Percentiles rank a stretch among this genome's conserved stretches.
Conservation (phyloP, 352 stramenopile species). For the Stephanocyclus meneghinianus region DNA sequence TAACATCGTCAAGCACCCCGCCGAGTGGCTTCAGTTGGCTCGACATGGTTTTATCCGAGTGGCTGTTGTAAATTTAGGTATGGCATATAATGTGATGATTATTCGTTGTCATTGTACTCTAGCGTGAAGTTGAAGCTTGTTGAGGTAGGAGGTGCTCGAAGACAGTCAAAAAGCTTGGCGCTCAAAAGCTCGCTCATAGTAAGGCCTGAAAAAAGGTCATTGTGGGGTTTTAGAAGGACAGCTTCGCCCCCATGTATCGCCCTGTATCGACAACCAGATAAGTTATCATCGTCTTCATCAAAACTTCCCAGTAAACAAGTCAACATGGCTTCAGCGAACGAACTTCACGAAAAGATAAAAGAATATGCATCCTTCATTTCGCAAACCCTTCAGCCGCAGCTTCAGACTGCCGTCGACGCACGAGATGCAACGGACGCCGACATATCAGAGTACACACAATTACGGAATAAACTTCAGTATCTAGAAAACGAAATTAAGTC, state of each 20-base stretch:
- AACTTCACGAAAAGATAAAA: constrained; percentile 43
- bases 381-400: constrained; percentile 56
- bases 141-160: too few species aligned
- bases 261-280: too few species aligned
- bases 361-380: constrained; percentile 66
- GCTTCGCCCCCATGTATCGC: too few species aligned
- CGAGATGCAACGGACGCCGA: constrained; percentile 50
- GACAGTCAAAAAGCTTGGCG: too few species aligned
- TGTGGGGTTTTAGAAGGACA: too few species aligned
- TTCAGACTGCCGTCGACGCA: constrained; percentile 43
- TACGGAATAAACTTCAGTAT: constrained; percentile 43
- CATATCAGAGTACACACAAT: constrained; percentile 59
- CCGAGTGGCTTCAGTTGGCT: constrained; percentile 82
- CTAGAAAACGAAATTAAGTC: constrained; percentile 17
- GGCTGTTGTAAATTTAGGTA: too few species aligned
- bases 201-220: too few species aligned
- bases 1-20: constrained; percentile 85
- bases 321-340: constrained; percentile 1
- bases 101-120: not conserved
- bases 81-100: too few species aligned
- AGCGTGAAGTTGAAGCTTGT: too few species aligned
- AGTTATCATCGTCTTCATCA: not conserved
- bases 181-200: too few species aligned
- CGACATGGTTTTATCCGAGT: constrained; percentile 19
- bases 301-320: not conserved